phyloP scores from a whole-genome alignment of 2,329 filamentous ascomycete species.

The Pseudocercospora fijiensis region DNA sequence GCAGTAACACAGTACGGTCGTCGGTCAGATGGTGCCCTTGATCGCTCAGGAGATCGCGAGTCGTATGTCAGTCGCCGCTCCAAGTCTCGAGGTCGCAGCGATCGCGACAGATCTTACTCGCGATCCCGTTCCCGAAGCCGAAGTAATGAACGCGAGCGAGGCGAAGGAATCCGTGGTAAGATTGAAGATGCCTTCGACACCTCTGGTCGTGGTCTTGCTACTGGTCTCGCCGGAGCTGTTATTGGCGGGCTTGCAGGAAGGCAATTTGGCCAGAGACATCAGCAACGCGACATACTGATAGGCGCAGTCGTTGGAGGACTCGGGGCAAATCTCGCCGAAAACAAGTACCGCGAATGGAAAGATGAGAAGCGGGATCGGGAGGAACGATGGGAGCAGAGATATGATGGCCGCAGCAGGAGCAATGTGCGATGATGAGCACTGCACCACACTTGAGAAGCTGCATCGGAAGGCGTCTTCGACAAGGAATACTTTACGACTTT shows the following conservation, averaged over 20 bases:
- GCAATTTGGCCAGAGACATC: conserved; percentile 35
- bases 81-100: conserved; percentile 21
- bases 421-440: conserved; percentile 19
- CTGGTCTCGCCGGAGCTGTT: conserved; percentile 38
- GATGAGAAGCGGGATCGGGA: conserved; percentile 30
- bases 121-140: conserved; percentile 31
- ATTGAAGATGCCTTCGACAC: conserved; percentile 39
- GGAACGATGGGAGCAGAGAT: conserved; percentile 24
- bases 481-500: neutral
- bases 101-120: conserved; percentile 26
- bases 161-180: conserved; percentile 30
- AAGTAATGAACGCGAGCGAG: conserved; percentile 12
- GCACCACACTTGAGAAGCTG: neutral
- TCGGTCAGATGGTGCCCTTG: conserved; percentile 31
- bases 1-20: conserved; percentile 32
- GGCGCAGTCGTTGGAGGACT: conserved; percentile 39
- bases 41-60: conserved; percentile 20
- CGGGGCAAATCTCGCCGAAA: conserved; percentile 37
- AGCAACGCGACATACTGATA: conserved; percentile 37
- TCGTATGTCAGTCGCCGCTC: conserved; percentile 24
- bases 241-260: conserved; percentile 38
- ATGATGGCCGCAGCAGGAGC: conserved; percentile 26
- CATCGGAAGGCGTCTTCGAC: neutral
- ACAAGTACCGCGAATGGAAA: conserved; percentile 34
- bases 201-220: conserved; percentile 34